Base-by-base conservation (phyloP, 768 basidiomycete genomes). In the Russula emetica region DNA sequence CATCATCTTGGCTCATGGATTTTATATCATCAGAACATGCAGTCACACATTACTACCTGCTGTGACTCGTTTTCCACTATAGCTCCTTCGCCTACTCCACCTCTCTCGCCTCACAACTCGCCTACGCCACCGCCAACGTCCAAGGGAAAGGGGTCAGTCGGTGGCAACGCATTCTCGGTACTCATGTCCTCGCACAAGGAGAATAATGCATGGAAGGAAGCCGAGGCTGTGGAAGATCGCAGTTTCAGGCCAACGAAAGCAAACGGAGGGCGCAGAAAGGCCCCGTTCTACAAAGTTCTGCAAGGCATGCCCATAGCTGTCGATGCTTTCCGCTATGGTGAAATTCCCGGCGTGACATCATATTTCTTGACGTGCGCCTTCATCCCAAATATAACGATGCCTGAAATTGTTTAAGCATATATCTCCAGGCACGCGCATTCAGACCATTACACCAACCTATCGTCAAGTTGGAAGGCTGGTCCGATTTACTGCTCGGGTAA, bases 291-390 rank as follows among this genome's bases (percentile, higher is more conserved):
- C 77, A 99, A 98, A 76, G 83, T 94, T 26, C 73, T 98, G 69
- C 90, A 92, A 69, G 96, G 97, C 1, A 97, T 98, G 94, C 94
- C 95, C 10, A 90, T 99, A 28, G 94, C 96, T 18, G 97, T 99
- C 0, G 97, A 99, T 72, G 97, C 95, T 1, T 99, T 99, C 75
- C 84, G 88, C 42, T 99, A 98, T 72, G 97, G 96, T 7, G 79
- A 81, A 30, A 94, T 99, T 55, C 94, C 95, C 6, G 86, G 85
- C 11, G 84, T 98, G 28, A 90, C 84, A 32, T 91, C 94, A 0
- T 98, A 98, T 73, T 93, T 97, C 69, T 75, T 98, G 66, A 93
- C 94, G 94, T 95, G 70, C 64, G 80, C 69, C 16, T 16, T 11
- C n/a, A n/a, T 40, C 36, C 9, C 18, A 18, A n/a, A 14, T 38